Evolutionary conservation across 2,329 filamentous ascomycete species (phyloP).

Genomic region (Truncatella angustata): DNA sequence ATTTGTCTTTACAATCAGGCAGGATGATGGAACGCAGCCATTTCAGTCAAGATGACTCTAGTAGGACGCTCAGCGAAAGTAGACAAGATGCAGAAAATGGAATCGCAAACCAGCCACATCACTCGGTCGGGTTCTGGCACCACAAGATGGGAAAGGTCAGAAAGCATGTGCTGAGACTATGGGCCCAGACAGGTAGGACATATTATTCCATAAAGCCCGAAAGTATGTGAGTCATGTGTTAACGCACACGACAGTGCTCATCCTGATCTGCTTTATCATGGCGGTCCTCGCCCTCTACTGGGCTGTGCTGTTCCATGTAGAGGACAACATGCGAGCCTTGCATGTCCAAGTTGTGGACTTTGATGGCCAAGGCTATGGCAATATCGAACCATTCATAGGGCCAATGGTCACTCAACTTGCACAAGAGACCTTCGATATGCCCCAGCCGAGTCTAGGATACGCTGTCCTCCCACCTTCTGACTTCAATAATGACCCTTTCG

Average conservation of each 20-base stretch:
- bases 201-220: too few species aligned
- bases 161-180: constrained; percentile 22
- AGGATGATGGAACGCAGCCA: not conserved
- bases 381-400: constrained; percentile 52
- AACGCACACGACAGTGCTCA: constrained; percentile 42
- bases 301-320: constrained; percentile 52
- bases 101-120: constrained; percentile 14
- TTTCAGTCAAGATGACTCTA: not conserved
- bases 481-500: constrained; percentile 54
- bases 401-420: constrained; percentile 47
- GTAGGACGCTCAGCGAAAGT: not conserved
- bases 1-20: too few species aligned
- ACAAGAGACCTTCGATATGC: constrained; percentile 35
- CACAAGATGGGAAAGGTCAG: constrained; percentile 28
- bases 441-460: constrained; percentile 46
- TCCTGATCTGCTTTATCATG: constrained; percentile 56
- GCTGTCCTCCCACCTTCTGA: constrained; percentile 42
- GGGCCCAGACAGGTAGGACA: constrained; percentile 23
- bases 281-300: constrained; percentile 59
- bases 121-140: constrained; percentile 45
- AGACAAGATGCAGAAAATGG: not conserved
- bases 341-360: constrained; percentile 62
- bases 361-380: constrained; percentile 52
- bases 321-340: constrained; percentile 46
- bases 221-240: too few species aligned